Base-by-base conservation (phyloP, 176 grass and related monocot genomes). In the Bothriochloa decipiens region DNA sequence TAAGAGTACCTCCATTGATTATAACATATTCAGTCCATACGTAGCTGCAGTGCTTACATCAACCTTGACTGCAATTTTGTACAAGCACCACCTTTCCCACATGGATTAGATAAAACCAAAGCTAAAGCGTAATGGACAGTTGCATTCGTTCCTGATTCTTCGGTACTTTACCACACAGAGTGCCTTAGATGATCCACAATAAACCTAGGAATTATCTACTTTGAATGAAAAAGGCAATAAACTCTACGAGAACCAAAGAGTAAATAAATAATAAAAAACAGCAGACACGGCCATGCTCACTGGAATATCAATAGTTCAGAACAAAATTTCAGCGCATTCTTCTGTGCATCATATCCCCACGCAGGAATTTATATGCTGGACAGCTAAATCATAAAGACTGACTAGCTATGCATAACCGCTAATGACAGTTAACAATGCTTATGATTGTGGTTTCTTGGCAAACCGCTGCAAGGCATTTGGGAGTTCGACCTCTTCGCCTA, bases 401-500 rank as follows among this genome's bases (percentile, higher is more conserved):
- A 37, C 37, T 49, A 69, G 14, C 1, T 3, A 50, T 17, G 80
- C 64, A 72, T 33, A 82, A 4, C 4, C 33, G 4, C 33, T 35
- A 35, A 35, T 35, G 33, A 35, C 33, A 35, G 33, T 17, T 69
- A 28, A 28, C 22, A 6, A 80, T 14, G 26, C 60, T 69, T 47
- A 86, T 39, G 60, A 69, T 50, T 85, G 71, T n/a, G 65, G 85
- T 23, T 92, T 90, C 53, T 72, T 89, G 55, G 84, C 85, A 79
- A 95, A 95, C 45, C 91, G 83, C 81, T 93, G 91, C 86, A 94
- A 80, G 33, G 96, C 80, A 68, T 90, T 95, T 3, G 93, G 96
- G 66, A 98, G 79, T 75, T 87, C 70, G 2, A 29, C 50, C 35
- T 68, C 74, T 16, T 91, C 81, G 0, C 57, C 39, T 2, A 80